These are phyloP conservation scores for Diplotaxis tenuifolia DNA, from an alignment of 345 rosid genomes.

Conservation along the genomic window DNA sequence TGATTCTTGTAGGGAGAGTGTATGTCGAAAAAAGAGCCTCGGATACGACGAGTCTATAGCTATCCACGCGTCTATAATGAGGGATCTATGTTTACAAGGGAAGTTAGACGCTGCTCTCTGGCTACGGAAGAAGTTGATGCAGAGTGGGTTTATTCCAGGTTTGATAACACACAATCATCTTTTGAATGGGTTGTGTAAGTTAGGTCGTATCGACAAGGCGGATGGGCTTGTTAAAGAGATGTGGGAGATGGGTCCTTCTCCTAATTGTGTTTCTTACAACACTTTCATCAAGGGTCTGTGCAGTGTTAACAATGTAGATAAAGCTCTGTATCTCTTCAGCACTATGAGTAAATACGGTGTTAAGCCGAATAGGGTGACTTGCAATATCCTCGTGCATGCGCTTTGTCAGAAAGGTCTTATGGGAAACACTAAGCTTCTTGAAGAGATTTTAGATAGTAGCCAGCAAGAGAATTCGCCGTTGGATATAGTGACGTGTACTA, in stretches of 20 bases:
- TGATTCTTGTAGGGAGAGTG: constrained; percentile 52
- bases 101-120: constrained; percentile 66
- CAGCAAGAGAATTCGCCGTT: constrained; percentile 35
- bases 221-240: constrained; percentile 62
- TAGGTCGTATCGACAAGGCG: constrained; percentile 51
- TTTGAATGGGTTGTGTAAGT: constrained; percentile 56
- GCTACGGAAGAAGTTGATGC: constrained; percentile 55
- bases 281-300: constrained; percentile 59
- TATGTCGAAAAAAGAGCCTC: constrained; percentile 32
- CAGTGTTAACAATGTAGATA: constrained; percentile 48
- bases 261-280: constrained; percentile 64
- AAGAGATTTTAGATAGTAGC: constrained; percentile 42
- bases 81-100: constrained; percentile 56
- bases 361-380: constrained; percentile 59
- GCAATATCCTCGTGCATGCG: constrained; percentile 62
- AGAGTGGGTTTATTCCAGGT: constrained; percentile 53
- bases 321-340: constrained; percentile 51
- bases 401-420: constrained; percentile 59
- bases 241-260: constrained; percentile 63
- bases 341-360: constrained; percentile 51
- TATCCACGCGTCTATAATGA: constrained; percentile 38
- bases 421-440: constrained; percentile 48
- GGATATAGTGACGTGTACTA: constrained; percentile 55
- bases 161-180: constrained; percentile 65
- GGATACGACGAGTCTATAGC: constrained; percentile 31